These are phyloP conservation scores for Beauveria scarabaeidicola DNA, from an alignment of 2,329 filamentous ascomycete species.

Conservation along the genomic window DNA sequence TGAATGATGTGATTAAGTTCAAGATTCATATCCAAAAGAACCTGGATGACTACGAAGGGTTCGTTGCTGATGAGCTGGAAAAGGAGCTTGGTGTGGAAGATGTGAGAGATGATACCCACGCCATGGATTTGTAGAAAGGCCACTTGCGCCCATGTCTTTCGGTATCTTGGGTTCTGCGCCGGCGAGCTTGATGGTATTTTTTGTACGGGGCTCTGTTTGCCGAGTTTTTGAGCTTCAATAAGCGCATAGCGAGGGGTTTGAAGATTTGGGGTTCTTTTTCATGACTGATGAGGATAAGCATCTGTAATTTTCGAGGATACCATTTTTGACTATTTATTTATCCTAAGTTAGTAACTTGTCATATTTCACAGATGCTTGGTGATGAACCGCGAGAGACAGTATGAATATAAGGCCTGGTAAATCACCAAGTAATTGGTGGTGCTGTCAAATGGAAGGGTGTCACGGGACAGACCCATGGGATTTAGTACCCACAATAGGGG, in stretches of 20 bases:
- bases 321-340: neutral
- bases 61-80: conserved; percentile 90
- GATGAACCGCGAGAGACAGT: neutral
- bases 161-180: neutral
- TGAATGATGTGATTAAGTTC: conserved; percentile 97
- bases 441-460: no score
- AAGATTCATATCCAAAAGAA: conserved; percentile 94
- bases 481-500: no score
- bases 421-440: no score
- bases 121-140: conserved; percentile 33
- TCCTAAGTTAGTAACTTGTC: neutral
- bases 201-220: neutral
- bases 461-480: no score
- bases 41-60: conserved; percentile 87
- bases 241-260: conserved; percentile 1
- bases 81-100: conserved; percentile 65
- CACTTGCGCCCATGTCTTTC: neutral
- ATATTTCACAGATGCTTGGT: no score
- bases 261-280: neutral
- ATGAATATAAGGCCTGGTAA: no score
- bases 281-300: conserved; percentile 4
- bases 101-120: conserved; percentile 42
- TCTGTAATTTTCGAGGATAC: conserved; percentile 1
- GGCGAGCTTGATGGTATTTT: neutral
- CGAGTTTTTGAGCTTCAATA: neutral